Percentiles rank a stretch among this genome's conserved stretches.
These are phyloP conservation scores for Hydnomerulius pinastri DNA, from an alignment of 768 basidiomycete genomes.

Conservation along the genomic window DNA sequence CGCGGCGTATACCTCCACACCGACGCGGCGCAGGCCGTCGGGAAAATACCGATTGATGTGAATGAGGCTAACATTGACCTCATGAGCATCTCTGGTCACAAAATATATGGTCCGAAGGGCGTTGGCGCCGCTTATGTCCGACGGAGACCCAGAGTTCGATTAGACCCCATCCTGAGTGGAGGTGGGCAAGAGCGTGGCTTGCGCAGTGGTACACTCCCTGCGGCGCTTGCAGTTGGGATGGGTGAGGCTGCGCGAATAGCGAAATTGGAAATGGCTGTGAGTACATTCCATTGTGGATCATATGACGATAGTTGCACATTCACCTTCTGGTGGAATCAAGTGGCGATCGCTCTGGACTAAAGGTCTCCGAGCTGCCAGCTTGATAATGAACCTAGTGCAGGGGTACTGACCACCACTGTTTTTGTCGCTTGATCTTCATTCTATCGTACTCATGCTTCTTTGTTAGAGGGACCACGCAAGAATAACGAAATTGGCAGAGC, in stretches of 20 bases:
- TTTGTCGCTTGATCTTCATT: background rate
- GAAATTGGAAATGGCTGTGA: constrained; percentile 88
- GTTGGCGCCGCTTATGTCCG: constrained; percentile 94
- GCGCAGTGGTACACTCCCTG: constrained; percentile 91
- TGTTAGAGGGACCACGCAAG: constrained; percentile 77
- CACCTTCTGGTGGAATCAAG: constrained; percentile 40
- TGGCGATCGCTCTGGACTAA: constrained; percentile 32
- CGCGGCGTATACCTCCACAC: constrained; percentile 95
- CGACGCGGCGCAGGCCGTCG: constrained; percentile 94
- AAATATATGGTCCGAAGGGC: constrained; percentile 97
- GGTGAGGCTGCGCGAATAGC: constrained; percentile 96
- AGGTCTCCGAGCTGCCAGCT: constrained; percentile 43
- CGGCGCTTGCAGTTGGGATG: constrained; percentile 85
- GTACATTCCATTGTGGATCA: constrained; percentile 36
- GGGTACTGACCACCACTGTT: constrained; percentile 73
- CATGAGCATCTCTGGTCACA: constrained; percentile 96
- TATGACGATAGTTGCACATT: constrained; percentile 52
- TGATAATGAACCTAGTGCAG: constrained; percentile 78
- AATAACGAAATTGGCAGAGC: constrained; percentile 72
- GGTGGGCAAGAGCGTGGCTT: constrained; percentile 97
- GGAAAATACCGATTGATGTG: constrained; percentile 90
- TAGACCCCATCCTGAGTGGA: constrained; percentile 94
- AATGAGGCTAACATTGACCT: constrained; percentile 95
- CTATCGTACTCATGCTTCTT: constrained; percentile 2
- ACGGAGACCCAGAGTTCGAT: constrained; percentile 84